Evolutionary conservation across 2,329 filamentous ascomycete genomes (phyloP).

Genomic region (Scedosporium minutisporum): DNA sequence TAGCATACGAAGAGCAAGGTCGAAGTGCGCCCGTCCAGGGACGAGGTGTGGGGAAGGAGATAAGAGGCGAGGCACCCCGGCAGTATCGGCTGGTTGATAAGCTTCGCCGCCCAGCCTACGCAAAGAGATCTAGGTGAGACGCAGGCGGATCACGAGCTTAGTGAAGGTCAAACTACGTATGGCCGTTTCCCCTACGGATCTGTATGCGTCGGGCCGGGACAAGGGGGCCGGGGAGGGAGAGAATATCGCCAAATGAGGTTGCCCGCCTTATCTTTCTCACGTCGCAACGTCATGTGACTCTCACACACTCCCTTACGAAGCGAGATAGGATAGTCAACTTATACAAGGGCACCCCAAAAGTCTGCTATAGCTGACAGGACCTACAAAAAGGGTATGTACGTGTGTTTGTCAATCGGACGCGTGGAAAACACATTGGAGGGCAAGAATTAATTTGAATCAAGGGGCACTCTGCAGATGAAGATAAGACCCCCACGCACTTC

Average conservation of each 20-base stretch:
- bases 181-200: no score
- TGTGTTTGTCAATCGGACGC: background rate
- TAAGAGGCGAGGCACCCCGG: background rate
- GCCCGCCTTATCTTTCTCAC: background rate
- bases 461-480: no score
- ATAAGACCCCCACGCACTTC: no score
- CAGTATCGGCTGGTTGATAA: background rate
- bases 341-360: background rate
- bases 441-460: background rate
- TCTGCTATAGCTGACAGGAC: background rate
- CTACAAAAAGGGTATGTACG: background rate
- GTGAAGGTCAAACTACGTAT: no score
- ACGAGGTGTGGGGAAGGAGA: background rate
- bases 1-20: background rate
- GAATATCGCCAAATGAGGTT: background rate
- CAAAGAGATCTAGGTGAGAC: background rate
- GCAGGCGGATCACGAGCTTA: no score
- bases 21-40: background rate
- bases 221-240: no score
- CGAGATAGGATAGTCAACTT: background rate
- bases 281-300: background rate
- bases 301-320: no score
- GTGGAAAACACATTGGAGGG: background rate
- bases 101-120: background rate
- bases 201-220: no score